Conservation (phyloP, 1,284 basidiomycete genomes). For the Mixia osmundae region DNA sequence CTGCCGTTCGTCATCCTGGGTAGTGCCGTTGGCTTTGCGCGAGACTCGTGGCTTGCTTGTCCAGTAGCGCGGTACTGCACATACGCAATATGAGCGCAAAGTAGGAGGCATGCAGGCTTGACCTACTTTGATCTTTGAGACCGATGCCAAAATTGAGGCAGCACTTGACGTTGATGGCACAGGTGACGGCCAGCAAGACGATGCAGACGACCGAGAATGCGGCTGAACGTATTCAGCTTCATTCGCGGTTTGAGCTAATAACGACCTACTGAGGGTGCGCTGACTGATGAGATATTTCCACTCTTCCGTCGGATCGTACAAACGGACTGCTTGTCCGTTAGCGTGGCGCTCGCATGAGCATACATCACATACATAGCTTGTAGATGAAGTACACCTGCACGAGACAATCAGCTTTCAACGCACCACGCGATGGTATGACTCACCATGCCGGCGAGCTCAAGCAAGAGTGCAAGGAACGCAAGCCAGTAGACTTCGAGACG, state of each 20-base stretch:
- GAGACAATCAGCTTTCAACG: conserved; percentile 3
- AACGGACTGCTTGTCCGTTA: conserved; percentile 1
- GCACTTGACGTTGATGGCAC: conserved; percentile 4
- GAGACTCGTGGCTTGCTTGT: no score
- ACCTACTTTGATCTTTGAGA: no score
- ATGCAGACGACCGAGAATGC: conserved; percentile 9
- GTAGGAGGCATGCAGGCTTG: no score
- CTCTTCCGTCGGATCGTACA: not conserved
- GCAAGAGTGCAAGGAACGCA: conserved; percentile 50
- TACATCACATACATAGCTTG: conserved; percentile 39
- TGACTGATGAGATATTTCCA: not conserved
- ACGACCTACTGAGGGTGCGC: no score
- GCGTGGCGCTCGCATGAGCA: not conserved
- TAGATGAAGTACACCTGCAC: conserved; percentile 23
- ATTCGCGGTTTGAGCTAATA: not conserved
- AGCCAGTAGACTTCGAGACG: conserved; percentile 41
- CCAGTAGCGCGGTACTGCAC: no score
- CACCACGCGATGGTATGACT: conserved; percentile 34
- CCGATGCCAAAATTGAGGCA: conserved; percentile 8
- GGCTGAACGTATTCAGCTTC: conserved; percentile 3
- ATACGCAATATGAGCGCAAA: no score
- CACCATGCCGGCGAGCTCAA: conserved; percentile 44
- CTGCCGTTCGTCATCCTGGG: no score
- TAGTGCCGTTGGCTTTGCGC: no score
- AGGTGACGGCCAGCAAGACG: conserved; percentile 7